Percentiles rank a stretch among this genome's conserved stretches.
Evolutionary conservation across 1,284 basidiomycete genomes (phyloP).

Genomic region (Leccinum pachyderme): DNA sequence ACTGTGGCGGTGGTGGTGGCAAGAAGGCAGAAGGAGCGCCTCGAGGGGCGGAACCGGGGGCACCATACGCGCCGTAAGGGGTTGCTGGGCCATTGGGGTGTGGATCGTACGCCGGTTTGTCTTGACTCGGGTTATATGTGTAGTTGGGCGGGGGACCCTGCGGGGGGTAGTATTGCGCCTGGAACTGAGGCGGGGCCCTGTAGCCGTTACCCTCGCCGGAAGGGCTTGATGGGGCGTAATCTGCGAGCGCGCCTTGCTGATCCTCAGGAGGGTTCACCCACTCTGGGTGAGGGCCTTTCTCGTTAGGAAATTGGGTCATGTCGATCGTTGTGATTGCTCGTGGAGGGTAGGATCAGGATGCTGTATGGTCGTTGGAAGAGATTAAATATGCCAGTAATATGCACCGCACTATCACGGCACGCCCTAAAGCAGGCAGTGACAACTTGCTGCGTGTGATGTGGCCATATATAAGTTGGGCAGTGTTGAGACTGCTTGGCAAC

Average conservation of each 20-base stretch:
- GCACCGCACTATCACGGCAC: too few relatives aligned
- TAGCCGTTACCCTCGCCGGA: conserved; percentile 2
- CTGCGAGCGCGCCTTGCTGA: conserved; percentile 4
- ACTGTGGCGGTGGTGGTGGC: background rate
- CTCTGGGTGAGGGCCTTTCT: conserved; percentile 21
- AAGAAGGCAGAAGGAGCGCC: background rate
- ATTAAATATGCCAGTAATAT: conserved; percentile 45
- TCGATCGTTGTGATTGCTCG: background rate
- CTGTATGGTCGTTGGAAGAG: background rate
- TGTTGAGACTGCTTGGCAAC: too few relatives aligned
- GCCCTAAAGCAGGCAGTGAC: too few relatives aligned
- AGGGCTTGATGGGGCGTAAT: conserved; percentile 10
- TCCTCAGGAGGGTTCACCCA: conserved; percentile 10
- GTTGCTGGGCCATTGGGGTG: background rate
- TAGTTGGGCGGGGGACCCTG: conserved; percentile 24
- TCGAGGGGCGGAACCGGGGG: background rate
- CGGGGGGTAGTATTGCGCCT: conserved; percentile 6
- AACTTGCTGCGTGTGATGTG: too few relatives aligned
- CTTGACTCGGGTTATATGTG: conserved; percentile 5
- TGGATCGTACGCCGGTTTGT: background rate
- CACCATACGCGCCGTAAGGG: background rate
- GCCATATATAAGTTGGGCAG: too few relatives aligned
- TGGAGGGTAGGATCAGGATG: background rate
- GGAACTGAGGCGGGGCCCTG: background rate
- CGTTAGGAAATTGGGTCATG: conserved; percentile 23